Conservation (phyloP, 306 rosid species). For the Quercus agrifolia region DNA sequence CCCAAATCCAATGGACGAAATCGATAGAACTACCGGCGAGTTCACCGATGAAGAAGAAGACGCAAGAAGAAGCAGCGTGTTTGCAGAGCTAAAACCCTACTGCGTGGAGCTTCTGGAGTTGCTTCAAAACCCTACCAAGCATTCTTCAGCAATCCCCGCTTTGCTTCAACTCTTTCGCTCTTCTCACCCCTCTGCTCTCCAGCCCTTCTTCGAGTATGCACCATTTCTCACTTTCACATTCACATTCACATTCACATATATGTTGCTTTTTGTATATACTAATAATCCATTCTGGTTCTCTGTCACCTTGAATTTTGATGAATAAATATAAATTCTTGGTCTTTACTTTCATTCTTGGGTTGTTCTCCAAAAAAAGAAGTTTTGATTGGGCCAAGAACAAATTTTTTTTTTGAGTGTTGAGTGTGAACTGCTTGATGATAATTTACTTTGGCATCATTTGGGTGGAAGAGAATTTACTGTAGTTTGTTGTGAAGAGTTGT, state of each 20-base stretch:
- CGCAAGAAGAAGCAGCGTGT: slow-evolving; percentile 35
- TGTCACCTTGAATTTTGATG: not conserved
- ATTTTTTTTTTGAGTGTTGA: not conserved
- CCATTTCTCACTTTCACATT: not conserved
- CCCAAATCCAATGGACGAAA: too few species aligned
- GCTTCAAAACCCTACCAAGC: slow-evolving; percentile 50
- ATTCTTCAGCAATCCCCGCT: slow-evolving; percentile 42
- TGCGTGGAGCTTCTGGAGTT: slow-evolving; percentile 74
- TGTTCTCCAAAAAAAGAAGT: too few species aligned
- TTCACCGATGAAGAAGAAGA: not conserved
- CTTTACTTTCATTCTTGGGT: too few species aligned
- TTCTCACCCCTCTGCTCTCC: slow-evolving; percentile 47
- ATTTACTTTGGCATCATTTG: not conserved
- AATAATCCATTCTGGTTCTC: not conserved
- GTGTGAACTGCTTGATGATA: not conserved
- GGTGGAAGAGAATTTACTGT: too few species aligned
- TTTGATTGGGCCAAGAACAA: not conserved
- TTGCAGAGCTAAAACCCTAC: slow-evolving; percentile 49
- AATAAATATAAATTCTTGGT: too few species aligned
- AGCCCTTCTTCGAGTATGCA: slow-evolving; percentile 77
- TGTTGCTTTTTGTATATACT: not conserved
- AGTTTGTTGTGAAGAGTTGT: not conserved
- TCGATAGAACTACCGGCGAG: too few species aligned
- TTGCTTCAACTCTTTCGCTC: slow-evolving; percentile 53
- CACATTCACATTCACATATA: too few species aligned